These are phyloP conservation scores for Yamadazyma laniorum DNA, from an alignment of 805 yeast genomes.

Conservation along the genomic window DNA sequence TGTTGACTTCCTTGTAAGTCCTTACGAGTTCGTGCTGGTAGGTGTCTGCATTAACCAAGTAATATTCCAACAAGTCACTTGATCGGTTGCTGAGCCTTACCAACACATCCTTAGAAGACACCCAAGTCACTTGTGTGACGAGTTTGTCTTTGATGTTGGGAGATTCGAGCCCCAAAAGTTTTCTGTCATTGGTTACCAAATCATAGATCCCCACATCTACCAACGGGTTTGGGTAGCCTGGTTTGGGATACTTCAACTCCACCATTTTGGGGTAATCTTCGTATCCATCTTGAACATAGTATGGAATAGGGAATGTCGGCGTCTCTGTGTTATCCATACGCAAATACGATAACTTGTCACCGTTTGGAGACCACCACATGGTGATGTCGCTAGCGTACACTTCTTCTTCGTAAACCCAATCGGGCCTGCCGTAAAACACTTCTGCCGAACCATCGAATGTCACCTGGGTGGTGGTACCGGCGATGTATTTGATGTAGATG, in stretches of 20 bases:
- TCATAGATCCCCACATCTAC: slow-evolving; percentile 47
- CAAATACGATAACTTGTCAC: slow-evolving; percentile 51
- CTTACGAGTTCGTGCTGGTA: slow-evolving; percentile 32
- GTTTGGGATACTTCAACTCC: slow-evolving; percentile 65
- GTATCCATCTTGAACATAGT: slow-evolving; percentile 38
- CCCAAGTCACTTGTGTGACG: slow-evolving; percentile 64
- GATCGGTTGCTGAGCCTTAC: slow-evolving; percentile 63
- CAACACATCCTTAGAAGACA: slow-evolving; percentile 45
- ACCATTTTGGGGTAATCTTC: slow-evolving; percentile 48
- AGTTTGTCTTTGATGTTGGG: slow-evolving; percentile 38
- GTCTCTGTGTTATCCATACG: slow-evolving; percentile 61
- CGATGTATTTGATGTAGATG: slow-evolving; percentile 47
- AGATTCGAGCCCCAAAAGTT: slow-evolving; percentile 15
- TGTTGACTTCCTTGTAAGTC: slow-evolving; percentile 45
- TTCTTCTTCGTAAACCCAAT: slow-evolving; percentile 87
- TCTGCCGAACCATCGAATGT: slow-evolving; percentile 52
- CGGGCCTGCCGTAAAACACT: slow-evolving; percentile 67
- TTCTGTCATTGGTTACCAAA: slow-evolving; percentile 21
- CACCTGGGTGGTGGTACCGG: slow-evolving; percentile 26
- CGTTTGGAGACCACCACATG: slow-evolving; percentile 77
- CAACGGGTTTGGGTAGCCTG: slow-evolving; percentile 63
- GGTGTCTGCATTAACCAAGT: slow-evolving; percentile 39
- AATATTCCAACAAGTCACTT: slow-evolving; percentile 54
- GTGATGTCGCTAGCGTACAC: slow-evolving; percentile 56
- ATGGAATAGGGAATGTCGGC: slow-evolving; percentile 48